phyloP scores from a whole-genome alignment of 2,329 filamentous ascomycete species.

The Fusarium sp. region DNA sequence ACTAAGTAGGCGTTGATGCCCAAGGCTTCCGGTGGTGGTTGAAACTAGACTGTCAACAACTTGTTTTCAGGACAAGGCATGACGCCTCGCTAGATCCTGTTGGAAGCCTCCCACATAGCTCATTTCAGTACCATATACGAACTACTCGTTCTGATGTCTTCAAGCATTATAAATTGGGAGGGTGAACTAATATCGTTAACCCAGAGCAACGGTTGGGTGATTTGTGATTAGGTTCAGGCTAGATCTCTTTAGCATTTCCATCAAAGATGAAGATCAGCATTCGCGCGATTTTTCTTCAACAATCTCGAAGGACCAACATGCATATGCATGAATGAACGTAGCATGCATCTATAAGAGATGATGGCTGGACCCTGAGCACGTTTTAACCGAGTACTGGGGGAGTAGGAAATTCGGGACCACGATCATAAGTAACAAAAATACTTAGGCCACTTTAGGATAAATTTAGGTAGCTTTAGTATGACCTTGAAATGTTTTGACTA shows the following conservation, averaged over 20 bases:
- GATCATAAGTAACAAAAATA: background rate
- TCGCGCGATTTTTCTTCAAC: conserved; percentile 26
- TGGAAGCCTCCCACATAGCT: background rate
- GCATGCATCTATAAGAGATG: conserved; percentile 16
- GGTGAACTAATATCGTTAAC: background rate
- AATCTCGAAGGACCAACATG: background rate
- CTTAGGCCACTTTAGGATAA: background rate
- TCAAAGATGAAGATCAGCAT: conserved; percentile 13
- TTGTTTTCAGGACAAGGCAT: background rate
- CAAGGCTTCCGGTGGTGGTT: conserved; percentile 11
- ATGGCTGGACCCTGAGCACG: conserved; percentile 5
- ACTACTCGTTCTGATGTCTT: background rate
- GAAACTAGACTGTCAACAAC: conserved; percentile 12
- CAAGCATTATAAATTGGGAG: background rate
- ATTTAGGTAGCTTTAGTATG: background rate
- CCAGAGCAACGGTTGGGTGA: background rate
- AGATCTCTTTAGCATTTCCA: conserved; percentile 2
- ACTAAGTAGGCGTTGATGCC: background rate
- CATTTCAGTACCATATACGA: background rate
- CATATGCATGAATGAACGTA: conserved; percentile 7
- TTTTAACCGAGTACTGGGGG: background rate
- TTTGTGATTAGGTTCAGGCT: conserved; percentile 15
- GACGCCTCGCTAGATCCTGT: background rate
- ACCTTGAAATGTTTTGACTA: background rate
- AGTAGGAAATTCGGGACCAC: background rate